Base-by-base conservation (phyloP, 805 yeast genomes). In the Brettanomyces bruxellensis region DNA sequence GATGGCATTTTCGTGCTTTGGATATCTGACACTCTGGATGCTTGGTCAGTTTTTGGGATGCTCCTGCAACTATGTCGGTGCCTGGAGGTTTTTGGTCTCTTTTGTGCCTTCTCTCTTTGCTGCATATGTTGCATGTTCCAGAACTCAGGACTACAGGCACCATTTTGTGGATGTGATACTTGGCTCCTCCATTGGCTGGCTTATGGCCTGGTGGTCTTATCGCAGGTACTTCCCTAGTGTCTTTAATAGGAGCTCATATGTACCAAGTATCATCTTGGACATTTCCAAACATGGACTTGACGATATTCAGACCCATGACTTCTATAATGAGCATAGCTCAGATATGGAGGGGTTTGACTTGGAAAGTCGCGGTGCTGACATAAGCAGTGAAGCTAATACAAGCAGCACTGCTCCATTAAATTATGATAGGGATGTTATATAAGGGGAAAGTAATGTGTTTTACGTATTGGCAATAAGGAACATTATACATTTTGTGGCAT, bases 91-190 rank as follows among this genome's bases (percentile, higher is more conserved):
- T 40, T 51, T 76, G 3, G 58, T 81, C 3, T 66, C 80, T 1
- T 57, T 67, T 8, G 46, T 73, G n/a, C 93, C 93, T 2, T 58
- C 75, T 1, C 55, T 87, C 4, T 73, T 84, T 5, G 96, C 98
- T 0, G 58, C 75, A 1, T 71, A 82, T 51, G 81, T 91, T 54
- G 98, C 97, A 0, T 64, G 86, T 40, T 79, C 93, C 37, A 75
- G 99, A 56, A 86, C 96, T 1, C 83, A 85, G 56, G 99, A 91
- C 65, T 90, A 90, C 65, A 75, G 97, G 61, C 99, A 91, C 59
- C 98, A 91, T 65, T 88, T 86, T 59, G 69, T 86, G 14, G 99
- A 91, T 63, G 83, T 93, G 1, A 55, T 84, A 1, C 57, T 83
- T 13, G 99, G 99, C 3, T 70, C 84, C 28, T 14, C 70, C 1